Percentiles rank a stretch among this genome's conserved stretches.
phyloP scores from a whole-genome alignment of 2,329 filamentous ascomycete genomes.

The Alternaria triticimaculans region DNA sequence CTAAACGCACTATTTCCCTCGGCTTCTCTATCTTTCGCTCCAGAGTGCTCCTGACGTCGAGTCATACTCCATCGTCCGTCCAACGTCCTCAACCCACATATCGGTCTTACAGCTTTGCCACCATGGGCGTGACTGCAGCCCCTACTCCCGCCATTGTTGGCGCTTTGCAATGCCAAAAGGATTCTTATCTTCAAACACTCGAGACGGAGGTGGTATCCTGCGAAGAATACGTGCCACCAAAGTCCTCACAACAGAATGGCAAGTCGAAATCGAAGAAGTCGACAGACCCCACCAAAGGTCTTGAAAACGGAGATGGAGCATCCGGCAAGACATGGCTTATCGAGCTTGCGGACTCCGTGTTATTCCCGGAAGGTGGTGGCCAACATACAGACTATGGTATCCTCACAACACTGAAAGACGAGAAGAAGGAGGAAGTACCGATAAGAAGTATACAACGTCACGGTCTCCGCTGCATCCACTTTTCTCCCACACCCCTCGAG shows the following conservation, averaged over 20 bases:
- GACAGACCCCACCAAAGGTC: slow-evolving; percentile 29
- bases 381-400: slow-evolving; percentile 43
- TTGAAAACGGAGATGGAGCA: slow-evolving; percentile 9
- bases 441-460: slow-evolving; percentile 42
- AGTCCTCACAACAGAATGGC: slow-evolving; percentile 16
- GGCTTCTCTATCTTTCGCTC: slow-evolving; percentile 17
- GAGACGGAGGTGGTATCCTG: slow-evolving; percentile 43
- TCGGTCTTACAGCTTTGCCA: not conserved
- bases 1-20: slow-evolving; percentile 19
- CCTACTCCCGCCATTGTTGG: slow-evolving; percentile 36
- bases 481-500: slow-evolving; percentile 91
- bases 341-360: slow-evolving; percentile 41
- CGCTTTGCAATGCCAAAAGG: slow-evolving; percentile 40
- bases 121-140: slow-evolving; percentile 24
- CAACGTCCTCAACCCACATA: not conserved
- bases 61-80: slow-evolving; percentile 3
- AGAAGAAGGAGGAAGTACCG: slow-evolving; percentile 25
- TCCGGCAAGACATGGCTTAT: slow-evolving; percentile 36
- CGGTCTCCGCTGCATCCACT: slow-evolving; percentile 68
- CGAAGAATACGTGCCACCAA: slow-evolving; percentile 34
- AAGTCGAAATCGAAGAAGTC: slow-evolving; percentile 39
- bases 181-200: slow-evolving; percentile 40
- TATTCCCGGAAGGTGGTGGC: slow-evolving; percentile 45
- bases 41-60: slow-evolving; percentile 1
- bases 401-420: slow-evolving; percentile 28